Evolutionary conservation across 1,284 basidiomycete species (phyloP), one percentile per base, ranked within the genome.

Genomic region (Naganishia sp.): DNA sequence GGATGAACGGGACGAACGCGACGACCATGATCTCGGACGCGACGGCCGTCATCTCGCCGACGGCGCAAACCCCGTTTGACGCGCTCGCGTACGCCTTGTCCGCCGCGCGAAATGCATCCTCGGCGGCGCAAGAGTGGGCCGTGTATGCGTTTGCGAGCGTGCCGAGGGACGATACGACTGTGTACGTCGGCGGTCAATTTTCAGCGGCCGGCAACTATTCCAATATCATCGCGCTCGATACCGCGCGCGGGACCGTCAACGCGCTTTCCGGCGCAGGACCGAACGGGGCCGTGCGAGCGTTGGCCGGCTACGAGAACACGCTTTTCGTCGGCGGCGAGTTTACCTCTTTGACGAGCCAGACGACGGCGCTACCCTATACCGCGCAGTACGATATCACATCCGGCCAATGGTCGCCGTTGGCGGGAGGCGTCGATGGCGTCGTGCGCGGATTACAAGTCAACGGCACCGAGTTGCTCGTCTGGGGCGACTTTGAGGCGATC

Each of bases 141-240:
- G 81, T 86, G 25, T 73, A 75, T 45, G 79, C 88, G 18, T 83
- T 90, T 65, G 86, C 83, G 1, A 84, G 88, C 48, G 84, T 86
- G 11, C 59, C 55, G 6, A 7, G 7, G 5, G 25, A 49, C 5
- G 87, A 87, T 6, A 86, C 86, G 28, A 75, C 78, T 15, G 81
- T 91, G 48, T 90, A 90, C 78, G 78, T 94, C 49, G 93, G 87
- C 43, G 94, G 95, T 16, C 82, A 84, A 66, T 94, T 97, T 78
- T 82, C 82, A 0, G 76, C 90, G 18, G 79, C 84, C 0, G 84
- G 72, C 66, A 76, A 76, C 64, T 85, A 53, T 85, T 82, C 85
- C 65, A 95, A 95, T 73, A 85, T 97, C 64, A 85, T 90, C 42
- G 82, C 82, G 5, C 91, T 86, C 78, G 86, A 86, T 71, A 82